A percentile compares a stretch with the other conserved stretches of the same genome.
phyloP scores from a whole-genome alignment of 257 asterid genomes.

The Striga asiatica region DNA sequence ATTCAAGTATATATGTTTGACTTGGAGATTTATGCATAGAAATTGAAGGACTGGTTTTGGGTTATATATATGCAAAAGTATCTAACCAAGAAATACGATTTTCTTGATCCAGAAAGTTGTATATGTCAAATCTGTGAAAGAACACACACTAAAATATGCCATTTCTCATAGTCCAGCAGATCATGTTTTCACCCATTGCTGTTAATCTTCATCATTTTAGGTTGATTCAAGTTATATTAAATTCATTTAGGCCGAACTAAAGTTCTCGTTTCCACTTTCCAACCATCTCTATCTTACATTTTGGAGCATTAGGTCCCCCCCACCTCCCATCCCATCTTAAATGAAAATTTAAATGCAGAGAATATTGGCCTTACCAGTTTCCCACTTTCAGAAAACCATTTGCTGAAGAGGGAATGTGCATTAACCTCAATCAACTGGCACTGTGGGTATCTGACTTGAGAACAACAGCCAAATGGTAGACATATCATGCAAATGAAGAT shows the following conservation, averaged over 20 bases:
- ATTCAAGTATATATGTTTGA: not conserved
- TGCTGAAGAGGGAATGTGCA: slow-evolving; percentile 97
- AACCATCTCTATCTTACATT: not conserved
- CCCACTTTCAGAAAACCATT: slow-evolving; percentile 99
- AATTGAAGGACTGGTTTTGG: not conserved
- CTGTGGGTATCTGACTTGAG: slow-evolving; percentile 56
- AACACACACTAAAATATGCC: too few relatives aligned
- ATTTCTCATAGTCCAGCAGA: not conserved
- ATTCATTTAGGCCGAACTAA: not conserved
- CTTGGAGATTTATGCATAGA: not conserved
- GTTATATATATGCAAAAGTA: not conserved
- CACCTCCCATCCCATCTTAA: too few relatives aligned
- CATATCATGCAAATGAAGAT: slow-evolving; percentile 19
- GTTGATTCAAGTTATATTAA: not conserved
- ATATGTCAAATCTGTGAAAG: not conserved
- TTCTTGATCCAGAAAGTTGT: slow-evolving; percentile 6
- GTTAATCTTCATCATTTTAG: not conserved
- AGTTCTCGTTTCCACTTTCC: not conserved
- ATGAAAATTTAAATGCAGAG: slow-evolving; percentile 10
- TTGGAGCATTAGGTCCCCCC: not conserved
- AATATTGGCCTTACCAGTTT: slow-evolving; percentile 54
- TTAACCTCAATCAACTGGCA: slow-evolving; percentile 92
- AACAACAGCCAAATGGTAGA: slow-evolving; percentile 5
- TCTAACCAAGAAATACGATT: not conserved
- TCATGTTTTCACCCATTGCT: slow-evolving; percentile 1